Base-by-base conservation (phyloP, 1,139 yeast genomes). In the Geotrichum histeridarum region DNA sequence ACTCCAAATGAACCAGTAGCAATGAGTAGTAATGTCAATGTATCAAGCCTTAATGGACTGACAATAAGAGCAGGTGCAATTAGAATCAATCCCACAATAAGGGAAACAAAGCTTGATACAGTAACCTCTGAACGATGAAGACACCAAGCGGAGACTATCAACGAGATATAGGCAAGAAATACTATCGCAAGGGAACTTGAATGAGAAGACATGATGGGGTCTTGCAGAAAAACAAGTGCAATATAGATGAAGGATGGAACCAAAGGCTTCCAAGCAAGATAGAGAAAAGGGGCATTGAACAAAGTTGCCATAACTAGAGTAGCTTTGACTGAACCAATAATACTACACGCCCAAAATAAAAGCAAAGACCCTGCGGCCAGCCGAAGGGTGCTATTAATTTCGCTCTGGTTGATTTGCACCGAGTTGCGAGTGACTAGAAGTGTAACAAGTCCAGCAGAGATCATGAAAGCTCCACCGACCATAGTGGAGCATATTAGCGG, bases 1-100 rank as follows among this genome's bases (percentile, higher is more conserved):
- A 70, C 72, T 1, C 70, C 71, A 12, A 67, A 55, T 0, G 74
- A 67, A 8, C 71, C 69, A 35, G 67, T 60, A 7, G 72, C 62
- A 35, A 71, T 69, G 3, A 64, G 53, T 31, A 64, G 54, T 37
- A 66, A 56, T 0, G 64, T 59, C 6, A 66, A 27, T 8, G 60
- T 50, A 44, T 65, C 61, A n/a, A 55, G 15, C 12, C 53, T 17
- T 15, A 50, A 8, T 15, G 53, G 18, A 9, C 43, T 46, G 30
- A 48, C 46, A 17, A 51, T 35, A 12, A 48, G 17, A 18, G 56
- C 33, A 8, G 56, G 56, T 3, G 49, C 35, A 14, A 53, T 18
- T 9, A 55, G 47, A 38, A 55, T 45, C 6, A 48, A 9, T 14
- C 54, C 58, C 15, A 55, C 22, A 14, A 53, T 14, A 9, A 55